A percentile compares a stretch with the other conserved stretches of the same genome.
Evolutionary conservation across 1,139 yeast species (phyloP).

Genomic region (Kazachstania sp.): DNA sequence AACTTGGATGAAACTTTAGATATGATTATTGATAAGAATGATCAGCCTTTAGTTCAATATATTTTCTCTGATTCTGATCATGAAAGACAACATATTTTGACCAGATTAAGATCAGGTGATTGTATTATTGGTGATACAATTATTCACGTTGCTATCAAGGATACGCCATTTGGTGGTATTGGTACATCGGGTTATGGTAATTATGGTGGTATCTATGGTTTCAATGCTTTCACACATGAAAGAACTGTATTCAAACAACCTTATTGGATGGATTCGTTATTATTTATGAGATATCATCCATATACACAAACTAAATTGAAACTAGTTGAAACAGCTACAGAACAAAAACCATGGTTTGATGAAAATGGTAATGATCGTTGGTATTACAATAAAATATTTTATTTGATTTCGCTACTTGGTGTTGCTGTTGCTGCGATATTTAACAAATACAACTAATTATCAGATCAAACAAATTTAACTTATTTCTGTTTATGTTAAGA

Average conservation of each 20-base stretch:
- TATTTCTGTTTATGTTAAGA: no score
- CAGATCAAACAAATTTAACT: no score
- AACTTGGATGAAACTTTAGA: conserved; percentile 44
- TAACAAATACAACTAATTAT: neutral
- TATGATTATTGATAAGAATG: conserved; percentile 46
- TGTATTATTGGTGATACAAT: conserved; percentile 63
- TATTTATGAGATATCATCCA: conserved; percentile 67
- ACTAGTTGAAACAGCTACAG: conserved; percentile 16
- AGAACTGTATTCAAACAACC: conserved; percentile 65
- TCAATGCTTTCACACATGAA: conserved; percentile 66
- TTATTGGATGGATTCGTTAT: conserved; percentile 51
- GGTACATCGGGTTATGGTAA: conserved; percentile 76
- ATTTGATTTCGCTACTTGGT: neutral
- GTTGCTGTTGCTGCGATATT: neutral
- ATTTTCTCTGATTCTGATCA: conserved; percentile 51
- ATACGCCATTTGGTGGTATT: conserved; percentile 87
- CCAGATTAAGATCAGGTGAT: conserved; percentile 65
- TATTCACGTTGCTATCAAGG: conserved; percentile 60
- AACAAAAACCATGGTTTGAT: conserved; percentile 21
- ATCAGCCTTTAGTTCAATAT: conserved; percentile 84
- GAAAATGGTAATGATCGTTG: conserved; percentile 15
- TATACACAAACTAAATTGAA: conserved; percentile 35
- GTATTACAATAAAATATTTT: conserved; percentile 2
- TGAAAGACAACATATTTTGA: conserved; percentile 46
- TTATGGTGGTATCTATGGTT: conserved; percentile 73